These are phyloP conservation scores for Cupressus sempervirens DNA, from an alignment of 75 land plant genomes.

Conservation along the genomic window DNA sequence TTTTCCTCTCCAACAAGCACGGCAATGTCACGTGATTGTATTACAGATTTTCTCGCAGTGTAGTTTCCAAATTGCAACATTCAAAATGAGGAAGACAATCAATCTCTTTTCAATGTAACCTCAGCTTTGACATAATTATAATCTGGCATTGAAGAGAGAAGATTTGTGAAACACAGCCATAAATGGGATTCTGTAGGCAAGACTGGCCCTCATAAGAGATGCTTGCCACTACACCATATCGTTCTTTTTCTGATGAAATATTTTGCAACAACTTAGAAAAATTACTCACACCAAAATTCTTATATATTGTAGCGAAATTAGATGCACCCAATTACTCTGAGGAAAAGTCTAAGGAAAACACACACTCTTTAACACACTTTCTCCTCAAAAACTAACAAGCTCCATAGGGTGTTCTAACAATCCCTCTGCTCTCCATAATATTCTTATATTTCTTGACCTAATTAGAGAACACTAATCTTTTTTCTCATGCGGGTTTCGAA, in stretches of 20 bases:
- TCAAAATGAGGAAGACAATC: too few species aligned
- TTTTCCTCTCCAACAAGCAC: too few species aligned
- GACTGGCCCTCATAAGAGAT: constrained; percentile 88
- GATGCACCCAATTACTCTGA: constrained; percentile 64
- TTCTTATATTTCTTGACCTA: background rate
- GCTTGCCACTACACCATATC: constrained; percentile 66
- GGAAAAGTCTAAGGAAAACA: constrained; percentile 44
- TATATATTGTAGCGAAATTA: constrained; percentile 43
- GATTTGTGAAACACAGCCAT: constrained; percentile 78
- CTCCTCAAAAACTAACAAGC: constrained; percentile 72
- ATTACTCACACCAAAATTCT: constrained; percentile 84
- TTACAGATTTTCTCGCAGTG: too few species aligned
- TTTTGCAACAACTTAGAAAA: constrained; percentile 61
- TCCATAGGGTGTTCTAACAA: constrained; percentile 49
- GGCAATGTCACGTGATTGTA: too few species aligned
- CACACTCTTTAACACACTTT: constrained; percentile 42
- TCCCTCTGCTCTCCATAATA: background rate
- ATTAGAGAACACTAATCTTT: background rate
- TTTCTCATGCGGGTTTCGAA: background rate
- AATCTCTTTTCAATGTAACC: too few species aligned
- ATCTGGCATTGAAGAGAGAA: constrained; percentile 83
- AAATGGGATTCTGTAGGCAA: constrained; percentile 73
- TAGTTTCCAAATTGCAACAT: too few species aligned
- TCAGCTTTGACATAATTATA: too few species aligned
- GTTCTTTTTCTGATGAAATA: constrained; percentile 44